phyloP scores from a whole-genome alignment of 768 basidiomycete species.

The Mycena vitilis region DNA sequence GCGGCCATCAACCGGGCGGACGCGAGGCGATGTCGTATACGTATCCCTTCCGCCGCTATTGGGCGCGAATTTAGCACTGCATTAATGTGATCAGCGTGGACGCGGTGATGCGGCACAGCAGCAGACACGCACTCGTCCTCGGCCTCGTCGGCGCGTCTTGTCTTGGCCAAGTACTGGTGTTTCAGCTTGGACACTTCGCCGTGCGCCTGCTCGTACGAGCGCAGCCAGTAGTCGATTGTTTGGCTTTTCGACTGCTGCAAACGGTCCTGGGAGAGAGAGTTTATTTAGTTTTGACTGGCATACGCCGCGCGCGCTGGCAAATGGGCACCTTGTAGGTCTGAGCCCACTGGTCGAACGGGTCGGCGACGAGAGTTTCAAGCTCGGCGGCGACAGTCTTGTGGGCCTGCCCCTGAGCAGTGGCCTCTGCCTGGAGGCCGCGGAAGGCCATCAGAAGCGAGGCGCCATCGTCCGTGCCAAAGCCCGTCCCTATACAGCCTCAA shows the following conservation, averaged over 20 bases:
- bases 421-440: conserved; percentile 82
- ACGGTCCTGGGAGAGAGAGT: conserved; percentile 60
- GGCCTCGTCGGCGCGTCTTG: conserved; percentile 87
- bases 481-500: conserved; percentile 56
- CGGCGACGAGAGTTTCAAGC: conserved; percentile 77
- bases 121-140: conserved; percentile 85
- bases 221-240: conserved; percentile 74
- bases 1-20: conserved; percentile 65
- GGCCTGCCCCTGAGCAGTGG: conserved; percentile 75
- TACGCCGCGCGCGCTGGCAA: conserved; percentile 19
- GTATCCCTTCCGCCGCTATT: conserved; percentile 70
- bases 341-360: conserved; percentile 88
- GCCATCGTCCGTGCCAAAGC: conserved; percentile 85
- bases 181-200: conserved; percentile 79
- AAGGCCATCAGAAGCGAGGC: conserved; percentile 85
- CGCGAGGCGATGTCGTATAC: conserved; percentile 84
- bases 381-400: conserved; percentile 82
- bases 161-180: conserved; percentile 81
- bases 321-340: conserved; percentile 71
- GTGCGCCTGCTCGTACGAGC: conserved; percentile 76
- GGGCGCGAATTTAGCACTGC: conserved; percentile 90
- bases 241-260: conserved; percentile 67
- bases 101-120: conserved; percentile 32
- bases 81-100: conserved; percentile 26
- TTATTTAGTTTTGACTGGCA: conserved; percentile 21